Conservation (phyloP, 768 basidiomycete genomes). For the Xerocomellus intermedius region DNA sequence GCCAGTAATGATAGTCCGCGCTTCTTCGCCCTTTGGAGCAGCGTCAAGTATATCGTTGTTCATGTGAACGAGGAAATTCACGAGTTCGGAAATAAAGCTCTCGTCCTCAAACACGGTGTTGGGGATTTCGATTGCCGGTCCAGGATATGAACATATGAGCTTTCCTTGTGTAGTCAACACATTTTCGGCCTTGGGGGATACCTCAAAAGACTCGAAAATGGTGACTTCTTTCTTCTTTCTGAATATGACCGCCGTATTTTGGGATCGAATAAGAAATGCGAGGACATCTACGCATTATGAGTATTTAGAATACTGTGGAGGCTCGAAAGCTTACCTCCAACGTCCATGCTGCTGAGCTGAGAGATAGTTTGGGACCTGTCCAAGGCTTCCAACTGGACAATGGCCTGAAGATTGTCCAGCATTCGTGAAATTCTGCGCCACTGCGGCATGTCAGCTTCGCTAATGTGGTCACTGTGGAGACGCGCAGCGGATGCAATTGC, state of each 20-base stretch:
- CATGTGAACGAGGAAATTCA: conserved; percentile 37
- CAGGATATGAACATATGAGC: conserved; percentile 45
- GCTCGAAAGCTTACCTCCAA: conserved; percentile 17
- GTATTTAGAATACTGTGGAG: not conserved
- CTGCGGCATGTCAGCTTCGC: conserved; percentile 1
- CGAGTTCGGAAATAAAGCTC: conserved; percentile 35
- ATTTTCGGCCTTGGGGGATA: conserved; percentile 34
- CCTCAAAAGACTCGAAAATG: conserved; percentile 47
- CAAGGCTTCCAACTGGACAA: not conserved
- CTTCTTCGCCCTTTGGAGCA: conserved; percentile 38
- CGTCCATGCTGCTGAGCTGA: conserved; percentile 12
- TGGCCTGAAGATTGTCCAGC: conserved; percentile 25
- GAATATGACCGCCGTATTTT: conserved; percentile 49
- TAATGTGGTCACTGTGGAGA: conserved; percentile 15
- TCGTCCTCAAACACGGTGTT: conserved; percentile 26
- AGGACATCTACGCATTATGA: conserved; percentile 33
- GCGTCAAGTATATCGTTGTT: conserved; percentile 35
- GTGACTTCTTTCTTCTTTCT: conserved; percentile 29
- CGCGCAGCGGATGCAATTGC: conserved; percentile 18
- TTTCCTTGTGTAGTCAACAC: conserved; percentile 43
- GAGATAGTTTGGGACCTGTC: conserved; percentile 9
- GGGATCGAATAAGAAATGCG: conserved; percentile 39
- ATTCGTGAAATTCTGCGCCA: conserved; percentile 35
- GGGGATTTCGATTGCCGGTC: conserved; percentile 41
- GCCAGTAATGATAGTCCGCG: conserved; percentile 28